Conservation (phyloP, 2,329 filamentous ascomycete species). For the Venturia effusa region DNA sequence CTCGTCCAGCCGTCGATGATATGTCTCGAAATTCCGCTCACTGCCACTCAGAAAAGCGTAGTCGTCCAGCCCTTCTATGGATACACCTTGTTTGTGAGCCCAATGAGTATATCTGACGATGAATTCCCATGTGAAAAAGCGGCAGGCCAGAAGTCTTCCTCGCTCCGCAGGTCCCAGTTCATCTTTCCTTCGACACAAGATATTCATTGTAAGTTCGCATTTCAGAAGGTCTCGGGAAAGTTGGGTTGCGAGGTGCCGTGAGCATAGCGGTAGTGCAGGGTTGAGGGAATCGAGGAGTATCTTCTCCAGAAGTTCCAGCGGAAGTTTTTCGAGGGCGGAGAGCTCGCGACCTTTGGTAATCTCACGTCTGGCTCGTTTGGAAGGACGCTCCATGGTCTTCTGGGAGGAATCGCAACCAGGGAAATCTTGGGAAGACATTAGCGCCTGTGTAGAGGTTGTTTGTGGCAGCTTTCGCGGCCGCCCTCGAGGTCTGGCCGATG, state of each 20-base stretch:
- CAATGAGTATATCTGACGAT: slow-evolving; percentile 1
- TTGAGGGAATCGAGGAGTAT: slow-evolving; percentile 9
- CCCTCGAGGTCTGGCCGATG: neutral
- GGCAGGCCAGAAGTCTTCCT: neutral
- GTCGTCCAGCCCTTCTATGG: neutral
- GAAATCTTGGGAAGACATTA: neutral
- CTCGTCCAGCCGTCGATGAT: neutral
- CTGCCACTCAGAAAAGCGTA: neutral
- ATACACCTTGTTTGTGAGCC: neutral
- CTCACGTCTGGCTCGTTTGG: neutral
- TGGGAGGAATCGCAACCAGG: neutral
- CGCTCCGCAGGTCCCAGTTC: neutral
- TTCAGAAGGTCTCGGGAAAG: slow-evolving; percentile 6
- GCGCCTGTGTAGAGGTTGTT: neutral
- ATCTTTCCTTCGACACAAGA: neutral
- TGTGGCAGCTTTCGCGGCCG: neutral
- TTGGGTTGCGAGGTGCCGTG: neutral
- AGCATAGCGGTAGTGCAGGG: neutral
- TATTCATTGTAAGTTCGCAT: slow-evolving; percentile 8
- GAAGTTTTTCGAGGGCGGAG: slow-evolving; percentile 7
- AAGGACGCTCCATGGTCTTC: neutral
- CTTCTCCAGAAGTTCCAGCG: slow-evolving; percentile 6
- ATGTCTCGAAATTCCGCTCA: neutral
- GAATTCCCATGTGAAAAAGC: slow-evolving; percentile 10
- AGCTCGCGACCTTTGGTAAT: neutral